phyloP scores from a whole-genome alignment of 1,284 basidiomycete species.

The Rhodotorula glutinis region DNA sequence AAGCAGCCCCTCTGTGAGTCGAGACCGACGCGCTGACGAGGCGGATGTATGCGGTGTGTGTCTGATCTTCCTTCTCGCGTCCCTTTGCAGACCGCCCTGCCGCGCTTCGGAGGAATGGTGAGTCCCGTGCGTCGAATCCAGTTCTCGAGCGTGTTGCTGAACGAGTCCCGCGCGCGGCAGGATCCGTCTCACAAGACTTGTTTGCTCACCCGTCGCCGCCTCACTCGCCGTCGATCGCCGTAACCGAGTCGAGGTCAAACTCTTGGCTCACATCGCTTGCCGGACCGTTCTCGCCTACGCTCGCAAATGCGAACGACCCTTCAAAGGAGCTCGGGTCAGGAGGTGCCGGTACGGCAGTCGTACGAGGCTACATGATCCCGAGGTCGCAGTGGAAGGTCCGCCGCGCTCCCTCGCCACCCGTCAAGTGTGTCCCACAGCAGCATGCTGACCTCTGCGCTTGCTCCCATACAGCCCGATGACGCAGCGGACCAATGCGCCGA shows the following conservation, averaged over 20 bases:
- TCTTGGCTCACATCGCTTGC: slow-evolving; percentile 25
- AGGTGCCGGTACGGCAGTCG: neutral
- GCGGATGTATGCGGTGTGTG: neutral
- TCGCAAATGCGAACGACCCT: neutral
- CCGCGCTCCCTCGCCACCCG: neutral
- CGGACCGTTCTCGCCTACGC: slow-evolving; percentile 25
- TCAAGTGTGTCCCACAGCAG: neutral
- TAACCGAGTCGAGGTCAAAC: slow-evolving; percentile 9
- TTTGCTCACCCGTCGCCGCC: slow-evolving; percentile 19
- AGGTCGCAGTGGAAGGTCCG: slow-evolving; percentile 35
- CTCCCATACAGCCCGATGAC: slow-evolving; percentile 26
- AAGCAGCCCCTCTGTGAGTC: slow-evolving; percentile 25
- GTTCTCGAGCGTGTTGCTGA: no score
- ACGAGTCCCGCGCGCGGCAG: neutral
- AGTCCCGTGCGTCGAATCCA: neutral
- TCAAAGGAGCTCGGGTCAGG: slow-evolving; percentile 6
- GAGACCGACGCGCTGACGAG: neutral
- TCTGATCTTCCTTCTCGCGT: neutral
- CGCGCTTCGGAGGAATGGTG: slow-evolving; percentile 25
- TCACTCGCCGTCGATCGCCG: slow-evolving; percentile 20
- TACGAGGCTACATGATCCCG: slow-evolving; percentile 23
- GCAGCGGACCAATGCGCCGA: slow-evolving; percentile 27
- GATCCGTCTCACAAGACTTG: slow-evolving; percentile 1
- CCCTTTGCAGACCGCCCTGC: slow-evolving; percentile 33
- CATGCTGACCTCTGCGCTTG: no score